Evolutionary conservation across 2,329 filamentous ascomycete genomes (phyloP).

Genomic region (Ceratocystis papillata): DNA sequence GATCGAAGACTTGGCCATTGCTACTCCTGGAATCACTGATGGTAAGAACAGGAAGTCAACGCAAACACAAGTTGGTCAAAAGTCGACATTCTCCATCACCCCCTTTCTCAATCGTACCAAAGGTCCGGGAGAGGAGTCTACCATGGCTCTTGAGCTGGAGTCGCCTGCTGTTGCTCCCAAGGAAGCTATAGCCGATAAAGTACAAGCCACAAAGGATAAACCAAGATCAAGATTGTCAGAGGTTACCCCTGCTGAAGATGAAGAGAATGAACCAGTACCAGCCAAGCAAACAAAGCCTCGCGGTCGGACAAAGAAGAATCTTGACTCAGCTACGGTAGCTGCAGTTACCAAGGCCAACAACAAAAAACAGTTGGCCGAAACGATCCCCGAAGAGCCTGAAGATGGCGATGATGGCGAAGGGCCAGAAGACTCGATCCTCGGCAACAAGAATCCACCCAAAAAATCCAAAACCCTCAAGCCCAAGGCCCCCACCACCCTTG

Average conservation of each 20-base stretch:
- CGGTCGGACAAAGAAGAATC: constrained; percentile 21
- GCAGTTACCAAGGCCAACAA: constrained; percentile 6
- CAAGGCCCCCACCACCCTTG: constrained; percentile 6
- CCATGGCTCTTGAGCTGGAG: constrained; percentile 17
- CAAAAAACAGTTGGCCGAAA: constrained; percentile 8
- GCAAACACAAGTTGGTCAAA: constrained; percentile 55
- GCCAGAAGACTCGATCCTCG: constrained; percentile 13
- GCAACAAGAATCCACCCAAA: constrained; percentile 8
- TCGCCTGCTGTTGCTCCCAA: constrained; percentile 16
- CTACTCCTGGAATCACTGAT: constrained; percentile 37
- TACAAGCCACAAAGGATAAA: constrained; percentile 22
- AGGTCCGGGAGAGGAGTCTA: constrained; percentile 33
- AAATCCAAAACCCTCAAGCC: constrained; percentile 24
- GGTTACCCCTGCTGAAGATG: constrained; percentile 15
- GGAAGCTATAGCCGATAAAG: constrained; percentile 2
- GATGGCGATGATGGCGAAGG: constrained; percentile 22
- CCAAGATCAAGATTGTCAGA: constrained; percentile 22
- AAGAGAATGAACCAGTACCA: constrained; percentile 10
- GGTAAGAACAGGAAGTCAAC: constrained; percentile 49
- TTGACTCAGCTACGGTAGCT: neutral
- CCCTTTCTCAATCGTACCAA: constrained; percentile 75
- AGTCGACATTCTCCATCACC: constrained; percentile 87
- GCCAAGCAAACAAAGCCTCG: constrained; percentile 18
- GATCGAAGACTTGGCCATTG: constrained; percentile 38
- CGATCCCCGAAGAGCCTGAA: constrained; percentile 10